These are phyloP conservation scores for Leishmania guyanensis DNA, from an alignment of 208 protist species.

Conservation along the genomic window DNA sequence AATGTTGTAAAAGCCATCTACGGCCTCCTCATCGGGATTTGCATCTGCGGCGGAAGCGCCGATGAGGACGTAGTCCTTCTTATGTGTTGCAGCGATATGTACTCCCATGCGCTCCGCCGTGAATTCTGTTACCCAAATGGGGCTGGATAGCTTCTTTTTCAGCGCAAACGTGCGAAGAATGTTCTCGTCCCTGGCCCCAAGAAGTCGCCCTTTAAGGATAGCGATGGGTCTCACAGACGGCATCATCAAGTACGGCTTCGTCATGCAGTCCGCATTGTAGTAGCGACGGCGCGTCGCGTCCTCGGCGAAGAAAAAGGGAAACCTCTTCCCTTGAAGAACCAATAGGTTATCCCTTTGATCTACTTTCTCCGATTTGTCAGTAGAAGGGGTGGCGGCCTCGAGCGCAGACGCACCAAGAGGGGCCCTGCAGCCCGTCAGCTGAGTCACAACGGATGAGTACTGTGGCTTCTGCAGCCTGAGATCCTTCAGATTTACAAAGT, in stretches of 20 bases:
- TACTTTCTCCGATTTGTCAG: not conserved
- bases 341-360: constrained; percentile 5
- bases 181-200: constrained; percentile 79
- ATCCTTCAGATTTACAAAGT: constrained; percentile 89
- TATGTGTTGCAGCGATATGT: constrained; percentile 54
- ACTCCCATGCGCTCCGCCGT: constrained; percentile 68
- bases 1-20: constrained; percentile 87
- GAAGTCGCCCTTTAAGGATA: constrained; percentile 76
- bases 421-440: constrained; percentile 15
- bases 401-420: constrained; percentile 41
- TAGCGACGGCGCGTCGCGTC: constrained; percentile 85
- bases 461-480: constrained; percentile 60
- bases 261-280: constrained; percentile 83
- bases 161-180: constrained; percentile 75
- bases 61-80: constrained; percentile 69
- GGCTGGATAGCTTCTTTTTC: constrained; percentile 87
- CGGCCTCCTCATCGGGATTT: constrained; percentile 46
- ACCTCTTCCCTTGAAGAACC: constrained; percentile 6
- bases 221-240: constrained; percentile 81
- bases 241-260: constrained; percentile 73
- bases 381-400: not conserved
- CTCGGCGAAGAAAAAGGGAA: constrained; percentile 74
- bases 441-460: constrained; percentile 32
- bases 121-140: constrained; percentile 79
- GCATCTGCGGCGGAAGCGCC: constrained; percentile 57